Base-by-base conservation (phyloP, 2,329 filamentous ascomycete genomes). In the Aspergillus fijiensis region DNA sequence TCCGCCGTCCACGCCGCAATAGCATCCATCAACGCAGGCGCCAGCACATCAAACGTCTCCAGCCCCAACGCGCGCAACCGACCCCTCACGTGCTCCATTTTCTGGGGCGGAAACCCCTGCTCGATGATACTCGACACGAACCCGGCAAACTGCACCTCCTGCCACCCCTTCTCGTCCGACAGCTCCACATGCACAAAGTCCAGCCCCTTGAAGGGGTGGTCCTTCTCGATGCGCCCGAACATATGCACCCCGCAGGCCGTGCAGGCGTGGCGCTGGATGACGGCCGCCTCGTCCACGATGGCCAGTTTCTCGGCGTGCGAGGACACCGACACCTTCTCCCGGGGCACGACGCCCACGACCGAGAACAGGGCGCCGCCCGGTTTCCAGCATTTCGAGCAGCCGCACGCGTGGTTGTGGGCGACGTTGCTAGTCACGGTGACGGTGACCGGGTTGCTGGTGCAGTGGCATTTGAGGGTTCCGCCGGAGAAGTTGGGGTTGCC, bases 311-410 rank as follows among this genome's bases (percentile, higher is more conserved):
- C 65, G 16, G 53, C 78, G 75, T 87, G 84, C 67, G 85, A 82
- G 0, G 84, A 84, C 19, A 89, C 84, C 21, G 70, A 68, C 51
- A 89, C 62, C 55, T 84, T 79, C 55, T 84, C 81, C 7, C 74
- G 72, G 5, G 87, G 82, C 2, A 89, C 75, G 56, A 89, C 87
- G 60, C 77, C 87, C 51, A 90, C 81, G 65, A 89, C 69, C 61
- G 84, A 84, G 80, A 90, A 89, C 62, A 89, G 81, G 0, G 86
- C 80, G 31, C 85, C 85, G 2, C 74, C 60, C 5, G 87, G 87
- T 74, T 89, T 90, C 86, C 86, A 90, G 82, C 87, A 89, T 74
- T 89, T 87, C 57, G 86, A 88, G 77, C 87, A 89, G 63, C 87
- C 87, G 75, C 87, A 89, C 58, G 85, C 86, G 76, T 90, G 87